phyloP scores from a whole-genome alignment of 2,329 filamentous ascomycete species.

The Colletotrichum sp. region DNA sequence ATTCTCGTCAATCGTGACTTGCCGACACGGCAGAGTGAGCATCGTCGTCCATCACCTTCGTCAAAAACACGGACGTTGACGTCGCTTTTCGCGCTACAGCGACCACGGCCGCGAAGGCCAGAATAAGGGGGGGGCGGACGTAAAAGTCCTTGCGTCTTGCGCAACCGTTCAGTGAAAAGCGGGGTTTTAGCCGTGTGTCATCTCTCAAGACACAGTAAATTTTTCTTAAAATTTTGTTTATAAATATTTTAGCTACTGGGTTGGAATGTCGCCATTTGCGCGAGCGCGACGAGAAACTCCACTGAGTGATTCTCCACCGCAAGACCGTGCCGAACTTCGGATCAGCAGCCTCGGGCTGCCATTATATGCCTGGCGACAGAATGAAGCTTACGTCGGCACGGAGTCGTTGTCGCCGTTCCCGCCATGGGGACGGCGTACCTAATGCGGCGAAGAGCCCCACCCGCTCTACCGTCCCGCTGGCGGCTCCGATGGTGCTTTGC shows the following conservation, averaged over 20 bases:
- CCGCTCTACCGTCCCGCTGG: neutral
- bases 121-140: neutral
- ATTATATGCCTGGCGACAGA: neutral
- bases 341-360: neutral
- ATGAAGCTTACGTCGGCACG: neutral
- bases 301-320: neutral
- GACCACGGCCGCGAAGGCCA: neutral
- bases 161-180: neutral
- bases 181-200: neutral
- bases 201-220: neutral
- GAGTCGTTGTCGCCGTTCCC: neutral
- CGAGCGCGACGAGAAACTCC: neutral
- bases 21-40: neutral
- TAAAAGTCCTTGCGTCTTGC: constrained; percentile 1
- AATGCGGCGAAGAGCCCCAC: neutral
- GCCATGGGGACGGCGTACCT: neutral
- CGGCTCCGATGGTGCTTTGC: neutral
- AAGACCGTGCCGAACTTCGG: neutral
- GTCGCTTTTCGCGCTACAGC: neutral
- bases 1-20: neutral
- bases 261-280: neutral
- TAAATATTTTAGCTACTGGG: too few relatives aligned
- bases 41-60: neutral
- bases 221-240: too few relatives aligned
- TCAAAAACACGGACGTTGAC: neutral